Evolutionary conservation across 495 filamentous ascomycete genomes (phyloP).

Genomic region (Ramalina intermedia): DNA sequence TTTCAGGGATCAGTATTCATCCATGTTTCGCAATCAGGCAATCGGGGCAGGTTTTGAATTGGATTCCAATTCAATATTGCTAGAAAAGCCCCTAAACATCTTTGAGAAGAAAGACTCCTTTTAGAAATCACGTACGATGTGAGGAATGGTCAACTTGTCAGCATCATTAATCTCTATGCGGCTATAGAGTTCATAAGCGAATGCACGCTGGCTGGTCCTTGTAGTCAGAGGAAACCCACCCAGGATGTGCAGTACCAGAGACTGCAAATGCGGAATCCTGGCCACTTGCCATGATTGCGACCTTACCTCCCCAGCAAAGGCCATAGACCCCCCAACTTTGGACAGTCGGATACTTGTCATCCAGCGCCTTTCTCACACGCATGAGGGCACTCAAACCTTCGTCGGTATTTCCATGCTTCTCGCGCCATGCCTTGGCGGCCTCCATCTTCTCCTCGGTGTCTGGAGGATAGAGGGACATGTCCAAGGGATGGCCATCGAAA

Average conservation of each 20-base stretch:
- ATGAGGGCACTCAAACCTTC: background rate
- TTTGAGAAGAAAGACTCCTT: background rate
- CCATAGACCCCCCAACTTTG: constrained; percentile 30
- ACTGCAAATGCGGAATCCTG: constrained; percentile 29
- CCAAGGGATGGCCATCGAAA: constrained; percentile 24
- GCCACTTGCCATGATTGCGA: constrained; percentile 20
- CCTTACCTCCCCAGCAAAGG: constrained; percentile 38
- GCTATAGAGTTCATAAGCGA: constrained; percentile 13
- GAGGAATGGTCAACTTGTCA: constrained; percentile 32
- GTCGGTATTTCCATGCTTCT: constrained; percentile 17
- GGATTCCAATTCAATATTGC: too few relatives aligned
- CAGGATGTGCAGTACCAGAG: constrained; percentile 36
- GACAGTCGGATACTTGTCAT: constrained; percentile 7
- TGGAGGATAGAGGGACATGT: constrained; percentile 22
- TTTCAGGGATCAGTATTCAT: too few relatives aligned
- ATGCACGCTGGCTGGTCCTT: background rate
- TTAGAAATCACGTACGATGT: constrained; percentile 18
- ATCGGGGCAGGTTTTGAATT: too few relatives aligned
- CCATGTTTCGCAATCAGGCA: too few relatives aligned
- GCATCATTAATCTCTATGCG: constrained; percentile 29
- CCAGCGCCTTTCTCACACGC: too few relatives aligned
- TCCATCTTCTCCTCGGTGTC: constrained; percentile 32
- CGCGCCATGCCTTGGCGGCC: constrained; percentile 11
- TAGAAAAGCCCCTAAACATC: too few relatives aligned
- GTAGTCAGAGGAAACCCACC: constrained; percentile 14